A percentile compares a stretch with the other conserved stretches of the same genome.
phyloP scores from a whole-genome alignment of 176 grass and related monocot species.

The Tuctoria greenei region DNA sequence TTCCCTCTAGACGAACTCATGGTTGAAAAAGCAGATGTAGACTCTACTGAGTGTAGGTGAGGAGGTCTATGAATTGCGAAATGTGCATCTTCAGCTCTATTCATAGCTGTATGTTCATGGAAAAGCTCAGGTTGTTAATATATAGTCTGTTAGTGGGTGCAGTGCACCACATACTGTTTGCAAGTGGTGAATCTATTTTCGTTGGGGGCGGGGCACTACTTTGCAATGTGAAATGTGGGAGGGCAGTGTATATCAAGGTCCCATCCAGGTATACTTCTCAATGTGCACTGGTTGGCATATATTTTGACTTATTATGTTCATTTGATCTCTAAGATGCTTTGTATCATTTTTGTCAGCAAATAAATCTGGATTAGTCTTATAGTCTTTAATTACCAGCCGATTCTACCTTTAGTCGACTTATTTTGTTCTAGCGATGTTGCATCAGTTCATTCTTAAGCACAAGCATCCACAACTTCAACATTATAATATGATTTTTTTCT shows the following conservation, averaged over 20 bases:
- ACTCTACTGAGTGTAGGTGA: not conserved
- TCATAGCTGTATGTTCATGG: not conserved
- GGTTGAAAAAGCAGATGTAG: not conserved
- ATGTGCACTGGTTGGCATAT: not conserved
- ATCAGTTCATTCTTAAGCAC: not conserved
- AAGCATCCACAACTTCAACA: not conserved
- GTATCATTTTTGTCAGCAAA: slow-evolving; percentile 18
- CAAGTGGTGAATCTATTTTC: not conserved
- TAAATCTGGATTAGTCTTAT: slow-evolving; percentile 9
- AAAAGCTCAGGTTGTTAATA: not conserved
- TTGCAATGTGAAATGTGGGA: not conserved
- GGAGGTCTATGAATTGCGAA: not conserved
- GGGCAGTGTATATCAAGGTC: not conserved
- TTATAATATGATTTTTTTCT: not conserved
- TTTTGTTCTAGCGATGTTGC: not conserved
- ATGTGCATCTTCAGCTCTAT: not conserved
- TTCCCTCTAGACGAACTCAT: too few species aligned
- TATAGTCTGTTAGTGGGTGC: not conserved
- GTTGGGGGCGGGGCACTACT: not conserved
- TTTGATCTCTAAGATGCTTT: slow-evolving; percentile 14
- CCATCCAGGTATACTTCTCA: not conserved
- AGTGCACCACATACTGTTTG: not conserved
- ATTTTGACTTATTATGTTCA: slow-evolving; percentile 18
- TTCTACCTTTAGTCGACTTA: not conserved
- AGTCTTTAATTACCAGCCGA: not conserved